Conservation (phyloP, 768 basidiomycete species). For the Crucibulum laeve region DNA sequence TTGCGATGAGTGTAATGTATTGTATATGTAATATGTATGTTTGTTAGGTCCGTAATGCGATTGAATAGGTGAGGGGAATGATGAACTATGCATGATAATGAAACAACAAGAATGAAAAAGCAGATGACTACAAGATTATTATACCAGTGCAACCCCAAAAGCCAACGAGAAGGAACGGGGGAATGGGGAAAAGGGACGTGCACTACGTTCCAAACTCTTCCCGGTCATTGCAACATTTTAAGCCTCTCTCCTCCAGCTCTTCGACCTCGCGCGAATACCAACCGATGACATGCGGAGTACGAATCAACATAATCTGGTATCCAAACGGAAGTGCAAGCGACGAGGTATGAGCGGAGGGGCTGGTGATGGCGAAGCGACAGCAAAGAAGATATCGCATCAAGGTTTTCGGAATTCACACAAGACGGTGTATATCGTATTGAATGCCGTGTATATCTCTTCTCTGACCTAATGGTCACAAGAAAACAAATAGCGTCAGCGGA, state of each 20-base stretch:
- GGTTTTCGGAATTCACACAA: slow-evolving; percentile 93
- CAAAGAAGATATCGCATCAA: slow-evolving; percentile 25
- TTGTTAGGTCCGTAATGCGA: background rate
- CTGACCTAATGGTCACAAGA: slow-evolving; percentile 64
- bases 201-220: slow-evolving; percentile 43
- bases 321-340: background rate
- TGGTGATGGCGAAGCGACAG: slow-evolving; percentile 10
- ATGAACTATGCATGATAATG: slow-evolving; percentile 32
- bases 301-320: background rate
- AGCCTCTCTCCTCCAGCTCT: slow-evolving; percentile 5
- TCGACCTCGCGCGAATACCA: slow-evolving; percentile 3
- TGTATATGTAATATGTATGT: slow-evolving; percentile 5
- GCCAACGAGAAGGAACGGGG: slow-evolving; percentile 8
- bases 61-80: slow-evolving; percentile 27
- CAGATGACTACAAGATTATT: slow-evolving; percentile 24
- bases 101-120: slow-evolving; percentile 14
- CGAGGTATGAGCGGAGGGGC: slow-evolving; percentile 2
- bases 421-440: slow-evolving; percentile 99
- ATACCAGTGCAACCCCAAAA: slow-evolving; percentile 12
- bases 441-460: slow-evolving; percentile 99
- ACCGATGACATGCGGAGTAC: slow-evolving; percentile 4
- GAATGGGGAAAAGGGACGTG: slow-evolving; percentile 35
- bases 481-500: slow-evolving; percentile 41
- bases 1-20: slow-evolving; percentile 2
- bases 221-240: slow-evolving; percentile 12